Conservation (phyloP, 1,284 basidiomycete species). For the Amylostereum chailletii region DNA sequence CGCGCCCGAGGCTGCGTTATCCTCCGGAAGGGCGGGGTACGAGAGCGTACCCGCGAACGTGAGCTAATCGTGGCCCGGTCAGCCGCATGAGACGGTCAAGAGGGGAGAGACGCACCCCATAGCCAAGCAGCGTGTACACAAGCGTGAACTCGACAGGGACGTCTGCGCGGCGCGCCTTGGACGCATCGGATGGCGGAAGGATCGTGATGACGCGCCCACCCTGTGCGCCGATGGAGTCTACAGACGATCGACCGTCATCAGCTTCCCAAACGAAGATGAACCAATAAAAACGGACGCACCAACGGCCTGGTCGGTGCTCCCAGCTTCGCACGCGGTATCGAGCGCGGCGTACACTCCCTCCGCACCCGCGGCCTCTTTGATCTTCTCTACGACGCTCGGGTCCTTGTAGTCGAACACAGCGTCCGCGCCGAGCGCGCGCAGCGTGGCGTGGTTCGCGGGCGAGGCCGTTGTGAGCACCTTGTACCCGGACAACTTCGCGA, state of each 20-base stretch:
- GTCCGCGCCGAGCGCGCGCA: constrained; percentile 31
- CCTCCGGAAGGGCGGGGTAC: not conserved
- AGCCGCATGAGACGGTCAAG: no score
- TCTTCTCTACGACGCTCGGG: constrained; percentile 15
- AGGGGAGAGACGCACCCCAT: not conserved
- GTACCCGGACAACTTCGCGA: constrained; percentile 26
- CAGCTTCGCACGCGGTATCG: constrained; percentile 5
- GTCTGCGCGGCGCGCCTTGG: not conserved
- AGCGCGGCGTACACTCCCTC: not conserved
- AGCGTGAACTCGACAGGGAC: constrained; percentile 9
- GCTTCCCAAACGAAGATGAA: not conserved
- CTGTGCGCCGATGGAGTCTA: not conserved
- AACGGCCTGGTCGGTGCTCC: not conserved
- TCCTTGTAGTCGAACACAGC: constrained; percentile 26
- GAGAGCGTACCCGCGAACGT: not conserved
- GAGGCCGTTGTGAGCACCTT: constrained; percentile 33
- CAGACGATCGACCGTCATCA: not conserved
- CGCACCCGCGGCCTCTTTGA: constrained; percentile 10
- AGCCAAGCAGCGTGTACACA: constrained; percentile 14
- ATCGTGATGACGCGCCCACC: not conserved
- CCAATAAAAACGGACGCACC: not conserved
- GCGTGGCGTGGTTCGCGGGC: constrained; percentile 26
- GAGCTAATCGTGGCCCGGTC: not conserved
- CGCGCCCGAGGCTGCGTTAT: not conserved
- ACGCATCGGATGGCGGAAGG: constrained; percentile 4